Conservation (phyloP, 2,329 filamentous ascomycete genomes). For the Fusarium albosuccineum region DNA sequence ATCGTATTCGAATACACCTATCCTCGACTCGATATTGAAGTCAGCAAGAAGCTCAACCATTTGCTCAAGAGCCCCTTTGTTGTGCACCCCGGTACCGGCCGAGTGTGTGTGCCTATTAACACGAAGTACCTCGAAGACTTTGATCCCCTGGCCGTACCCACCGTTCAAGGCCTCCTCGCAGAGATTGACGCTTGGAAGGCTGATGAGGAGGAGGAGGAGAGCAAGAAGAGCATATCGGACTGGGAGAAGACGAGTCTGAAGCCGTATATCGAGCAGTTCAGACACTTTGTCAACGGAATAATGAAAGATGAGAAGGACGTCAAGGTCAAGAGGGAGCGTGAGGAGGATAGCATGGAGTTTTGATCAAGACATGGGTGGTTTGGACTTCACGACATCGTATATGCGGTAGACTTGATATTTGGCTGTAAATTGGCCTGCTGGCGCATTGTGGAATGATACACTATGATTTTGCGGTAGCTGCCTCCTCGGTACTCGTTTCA, state of each 20-base stretch:
- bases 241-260: constrained; percentile 98
- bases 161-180: constrained; percentile 81
- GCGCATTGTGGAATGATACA: constrained; percentile 38
- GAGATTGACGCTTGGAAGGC: constrained; percentile 88
- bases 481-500: constrained; percentile 15
- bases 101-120: constrained; percentile 97
- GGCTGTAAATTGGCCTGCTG: constrained; percentile 34
- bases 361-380: constrained; percentile 44
- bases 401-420: constrained; percentile 35
- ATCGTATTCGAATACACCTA: constrained; percentile 98
- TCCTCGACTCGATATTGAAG: constrained; percentile 94
- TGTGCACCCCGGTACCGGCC: constrained; percentile 92
- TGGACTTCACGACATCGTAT: constrained; percentile 34
- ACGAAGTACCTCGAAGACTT: constrained; percentile 79
- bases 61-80: constrained; percentile 98
- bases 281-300: constrained; percentile 80
- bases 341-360: constrained; percentile 67
- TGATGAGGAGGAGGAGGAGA: constrained; percentile 57
- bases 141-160: constrained; percentile 89
- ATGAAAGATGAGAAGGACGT: constrained; percentile 79
- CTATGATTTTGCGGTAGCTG: constrained; percentile 26
- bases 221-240: constrained; percentile 70
- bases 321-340: constrained; percentile 68
- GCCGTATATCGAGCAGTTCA: constrained; percentile 92
- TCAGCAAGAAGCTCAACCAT: constrained; percentile 98